Evolutionary conservation across 345 rosid species (phyloP), one percentile per base, ranked within the genome.

Genomic region (Linum tenue): DNA sequence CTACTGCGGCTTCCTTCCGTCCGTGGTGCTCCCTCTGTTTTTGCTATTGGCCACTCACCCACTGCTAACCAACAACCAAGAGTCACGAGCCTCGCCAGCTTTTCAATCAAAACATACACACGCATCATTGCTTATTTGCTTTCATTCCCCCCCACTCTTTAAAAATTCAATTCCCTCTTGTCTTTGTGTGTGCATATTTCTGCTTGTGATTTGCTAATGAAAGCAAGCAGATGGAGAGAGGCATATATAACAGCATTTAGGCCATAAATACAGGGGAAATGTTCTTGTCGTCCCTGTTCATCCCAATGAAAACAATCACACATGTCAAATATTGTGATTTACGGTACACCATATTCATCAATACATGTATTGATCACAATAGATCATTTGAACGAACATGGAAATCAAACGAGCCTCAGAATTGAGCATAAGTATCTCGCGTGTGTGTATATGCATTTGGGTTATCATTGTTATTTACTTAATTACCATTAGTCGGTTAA

Each of bases 61-160:
- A 9, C 2, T 48, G 78, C 91, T 77, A 85, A 80, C 79, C 75
- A 78, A 89, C 91, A 89, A 85, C 42, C 1, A 16, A 81, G 83
- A 71, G 84, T 89, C 96, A 89, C 96, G 96, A 75, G 96, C 77
- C 64, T 51, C 63, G 3, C 15, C 38, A 10, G 53, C 36, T 9
- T 36, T 7, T 59, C 58, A 43, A 70, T 69, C 64, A 70, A 44
- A 67, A 68, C 79, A 62, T 77, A 67, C 68, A 65, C 53, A 7
- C 58, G 14, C 22, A 17, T 62, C 69, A 73, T 65, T 56, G 55
- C 6, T 67, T 57, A 63, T n/a, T 63, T 15, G 50, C 55, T 39
- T 31, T 67, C 39, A 2, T n/a, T 17, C 5, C 10, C 36, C 2
- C 36, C 5, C 39, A 36, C 9, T 5, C 1, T 17, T 36, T 5